phyloP scores from a whole-genome alignment of 2,329 filamentous ascomycete species.

The Beauveria australis region DNA sequence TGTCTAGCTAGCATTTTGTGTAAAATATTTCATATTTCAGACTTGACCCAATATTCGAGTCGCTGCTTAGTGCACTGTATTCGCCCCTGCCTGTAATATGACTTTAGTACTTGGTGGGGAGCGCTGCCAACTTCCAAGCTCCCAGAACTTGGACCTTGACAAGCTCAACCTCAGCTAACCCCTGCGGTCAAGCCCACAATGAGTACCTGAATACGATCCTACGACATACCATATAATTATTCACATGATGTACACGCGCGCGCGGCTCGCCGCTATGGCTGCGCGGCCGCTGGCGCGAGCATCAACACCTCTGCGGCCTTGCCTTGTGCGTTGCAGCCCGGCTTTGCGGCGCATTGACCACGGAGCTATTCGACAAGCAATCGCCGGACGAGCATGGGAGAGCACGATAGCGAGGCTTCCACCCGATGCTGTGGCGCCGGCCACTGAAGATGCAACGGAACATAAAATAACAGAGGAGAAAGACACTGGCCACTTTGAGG shows the following conservation, averaged over 20 bases:
- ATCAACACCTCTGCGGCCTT: background rate
- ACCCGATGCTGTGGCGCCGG: background rate
- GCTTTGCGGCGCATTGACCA: background rate
- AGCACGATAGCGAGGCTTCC: slow-evolving; percentile 13
- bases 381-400: slow-evolving; percentile 11
- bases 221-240: background rate
- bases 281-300: slow-evolving; percentile 8
- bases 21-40: no score
- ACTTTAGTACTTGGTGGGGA: background rate
- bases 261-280: background rate
- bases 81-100: background rate
- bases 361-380: background rate
- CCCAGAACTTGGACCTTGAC: background rate
- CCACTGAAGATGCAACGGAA: slow-evolving; percentile 11
- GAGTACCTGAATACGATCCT: background rate
- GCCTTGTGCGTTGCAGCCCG: background rate
- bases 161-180: background rate
- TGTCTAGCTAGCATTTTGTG: no score
- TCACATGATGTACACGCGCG: background rate
- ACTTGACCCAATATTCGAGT: no score
- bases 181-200: background rate
- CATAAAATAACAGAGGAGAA: slow-evolving; percentile 42
- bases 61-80: background rate
- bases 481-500: slow-evolving; percentile 73
- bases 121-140: background rate